phyloP scores from a whole-genome alignment of 2,329 filamentous ascomycete species.

The Escovopsis sp. region DNA sequence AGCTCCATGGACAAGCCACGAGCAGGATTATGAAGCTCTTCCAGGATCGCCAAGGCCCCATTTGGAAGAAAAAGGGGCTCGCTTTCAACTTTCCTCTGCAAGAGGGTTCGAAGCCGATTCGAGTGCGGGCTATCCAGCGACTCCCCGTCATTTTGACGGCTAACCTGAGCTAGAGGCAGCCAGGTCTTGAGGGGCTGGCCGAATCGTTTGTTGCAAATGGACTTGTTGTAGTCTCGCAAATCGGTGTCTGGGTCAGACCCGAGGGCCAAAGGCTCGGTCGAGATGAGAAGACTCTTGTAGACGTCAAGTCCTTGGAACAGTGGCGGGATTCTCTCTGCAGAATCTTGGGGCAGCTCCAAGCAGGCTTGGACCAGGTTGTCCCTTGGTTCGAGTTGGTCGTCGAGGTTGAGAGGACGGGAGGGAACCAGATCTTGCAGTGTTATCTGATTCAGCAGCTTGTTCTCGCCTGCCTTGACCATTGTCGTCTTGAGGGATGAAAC shows the following conservation, averaged over 20 bases:
- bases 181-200: slow-evolving; percentile 13
- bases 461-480: slow-evolving; percentile 1
- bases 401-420: background rate
- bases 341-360: background rate
- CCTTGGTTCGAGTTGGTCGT: background rate
- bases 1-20: background rate
- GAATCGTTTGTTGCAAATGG: slow-evolving; percentile 8
- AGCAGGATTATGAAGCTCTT: background rate
- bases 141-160: slow-evolving; percentile 13
- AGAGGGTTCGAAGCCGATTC: slow-evolving; percentile 11
- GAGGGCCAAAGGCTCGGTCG: slow-evolving; percentile 12
- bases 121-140: slow-evolving; percentile 12
- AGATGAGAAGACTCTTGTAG: slow-evolving; percentile 7
- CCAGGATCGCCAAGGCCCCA: background rate
- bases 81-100: slow-evolving; percentile 14
- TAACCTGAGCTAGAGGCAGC: slow-evolving; percentile 16
- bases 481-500: slow-evolving; percentile 9
- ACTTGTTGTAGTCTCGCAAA: slow-evolving; percentile 8
- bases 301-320: background rate
- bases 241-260: slow-evolving; percentile 11
- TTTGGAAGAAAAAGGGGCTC: slow-evolving; percentile 5
- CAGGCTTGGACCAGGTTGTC: background rate
- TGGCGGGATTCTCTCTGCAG: background rate
- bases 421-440: slow-evolving; percentile 5
- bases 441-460: slow-evolving; percentile 11